Percentiles rank a stretch among this genome's conserved stretches.
phyloP scores from a whole-genome alignment of 306 rosid species.

The Canavalia gladiata region DNA sequence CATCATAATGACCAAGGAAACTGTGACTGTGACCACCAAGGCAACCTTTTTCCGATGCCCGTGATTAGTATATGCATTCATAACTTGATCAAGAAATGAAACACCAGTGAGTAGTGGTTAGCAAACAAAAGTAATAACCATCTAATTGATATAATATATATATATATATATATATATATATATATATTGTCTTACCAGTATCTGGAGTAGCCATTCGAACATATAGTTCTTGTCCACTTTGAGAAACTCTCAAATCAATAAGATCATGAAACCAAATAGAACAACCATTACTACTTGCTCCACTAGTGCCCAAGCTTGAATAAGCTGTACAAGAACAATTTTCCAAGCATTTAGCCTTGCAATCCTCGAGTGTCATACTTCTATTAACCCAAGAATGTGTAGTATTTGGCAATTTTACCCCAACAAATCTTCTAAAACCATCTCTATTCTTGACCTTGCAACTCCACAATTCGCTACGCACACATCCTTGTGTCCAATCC shows the following conservation, averaged over 20 bases:
- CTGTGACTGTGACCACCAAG: background rate
- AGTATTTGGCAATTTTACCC: constrained; percentile 47
- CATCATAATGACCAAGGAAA: background rate
- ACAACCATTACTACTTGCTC: constrained; percentile 27
- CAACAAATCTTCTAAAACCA: constrained; percentile 15
- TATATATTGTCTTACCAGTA: background rate
- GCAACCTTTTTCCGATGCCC: background rate
- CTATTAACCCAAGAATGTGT: constrained; percentile 18
- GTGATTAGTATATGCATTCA: constrained; percentile 9
- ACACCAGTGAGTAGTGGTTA: too few relatives aligned
- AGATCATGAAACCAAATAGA: constrained; percentile 34
- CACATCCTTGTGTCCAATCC: constrained; percentile 47
- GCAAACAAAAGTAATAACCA: background rate
- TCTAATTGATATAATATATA: background rate
- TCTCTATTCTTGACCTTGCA: constrained; percentile 38
- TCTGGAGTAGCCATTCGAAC: constrained; percentile 33
- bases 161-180: too few relatives aligned
- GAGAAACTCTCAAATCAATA: constrained; percentile 16
- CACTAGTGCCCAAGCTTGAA: background rate
- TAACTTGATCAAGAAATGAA: background rate
- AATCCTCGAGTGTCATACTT: constrained; percentile 15
- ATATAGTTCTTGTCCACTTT: background rate
- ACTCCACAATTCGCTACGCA: constrained; percentile 15
- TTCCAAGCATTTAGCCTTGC: constrained; percentile 18
- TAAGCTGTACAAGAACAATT: constrained; percentile 34